Percentiles rank a stretch among this genome's conserved stretches.
These are phyloP conservation scores for Xylariaceae sp. DNA, from an alignment of 2,329 filamentous ascomycete genomes.

Conservation along the genomic window DNA sequence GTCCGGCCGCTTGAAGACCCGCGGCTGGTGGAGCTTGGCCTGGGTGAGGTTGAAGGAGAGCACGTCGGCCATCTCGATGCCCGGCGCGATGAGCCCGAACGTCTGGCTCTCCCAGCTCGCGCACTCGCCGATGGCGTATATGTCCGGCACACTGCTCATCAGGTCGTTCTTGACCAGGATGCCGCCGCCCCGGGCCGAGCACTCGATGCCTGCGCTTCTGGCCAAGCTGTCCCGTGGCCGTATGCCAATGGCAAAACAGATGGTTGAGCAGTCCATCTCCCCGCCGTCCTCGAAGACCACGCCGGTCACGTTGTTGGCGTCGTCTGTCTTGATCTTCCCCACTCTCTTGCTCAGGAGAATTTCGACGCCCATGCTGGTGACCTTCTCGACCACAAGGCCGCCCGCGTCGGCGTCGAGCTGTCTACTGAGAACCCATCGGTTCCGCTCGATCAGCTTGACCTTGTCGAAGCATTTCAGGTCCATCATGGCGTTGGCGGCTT, in stretches of 20 bases:
- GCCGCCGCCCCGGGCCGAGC: conserved; percentile 66
- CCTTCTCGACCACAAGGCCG: conserved; percentile 72
- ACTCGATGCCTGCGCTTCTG: conserved; percentile 59
- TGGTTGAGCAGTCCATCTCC: conserved; percentile 65
- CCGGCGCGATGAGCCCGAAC: conserved; percentile 82
- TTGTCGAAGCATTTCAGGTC: conserved; percentile 67
- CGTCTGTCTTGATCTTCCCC: conserved; percentile 60
- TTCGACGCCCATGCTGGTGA: conserved; percentile 69
- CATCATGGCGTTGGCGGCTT: conserved; percentile 88
- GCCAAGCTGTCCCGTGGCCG: conserved; percentile 74
- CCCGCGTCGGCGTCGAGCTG: conserved; percentile 80
- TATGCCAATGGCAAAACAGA: conserved; percentile 88
- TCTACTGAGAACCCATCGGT: conserved; percentile 72
- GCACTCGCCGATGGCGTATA: conserved; percentile 88
- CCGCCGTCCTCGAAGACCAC: conserved; percentile 77
- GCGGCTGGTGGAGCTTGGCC: conserved; percentile 61
- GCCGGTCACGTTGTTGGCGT: conserved; percentile 60
- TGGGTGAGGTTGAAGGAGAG: conserved; percentile 87
- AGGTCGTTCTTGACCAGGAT: conserved; percentile 62
- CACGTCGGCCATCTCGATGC: conserved; percentile 88
- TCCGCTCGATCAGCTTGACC: conserved; percentile 75
- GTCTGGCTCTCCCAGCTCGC: conserved; percentile 84
- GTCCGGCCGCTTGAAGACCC: conserved; percentile 73
- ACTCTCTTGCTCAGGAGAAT: conserved; percentile 73
- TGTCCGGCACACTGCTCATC: conserved; percentile 60